These are phyloP conservation scores for Pseudogymnoascus sp. DNA, from an alignment of 2,329 filamentous ascomycete species.

Conservation along the genomic window DNA sequence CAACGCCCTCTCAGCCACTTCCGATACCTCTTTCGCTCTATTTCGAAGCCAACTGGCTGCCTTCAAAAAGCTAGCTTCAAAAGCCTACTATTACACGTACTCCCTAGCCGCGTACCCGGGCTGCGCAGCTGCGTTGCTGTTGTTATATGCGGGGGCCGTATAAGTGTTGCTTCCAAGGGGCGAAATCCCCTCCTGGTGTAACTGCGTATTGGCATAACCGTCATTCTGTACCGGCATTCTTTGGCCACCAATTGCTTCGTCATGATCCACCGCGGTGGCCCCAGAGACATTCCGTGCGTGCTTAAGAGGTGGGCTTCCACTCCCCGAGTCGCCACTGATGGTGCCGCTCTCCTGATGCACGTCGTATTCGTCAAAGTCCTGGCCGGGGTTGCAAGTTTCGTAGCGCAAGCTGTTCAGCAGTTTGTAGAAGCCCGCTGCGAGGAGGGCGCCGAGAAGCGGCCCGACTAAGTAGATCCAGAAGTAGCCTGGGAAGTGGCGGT, in stretches of 20 bases:
- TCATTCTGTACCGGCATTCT: neutral
- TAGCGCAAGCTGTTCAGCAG: constrained; percentile 45
- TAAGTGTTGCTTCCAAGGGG: neutral
- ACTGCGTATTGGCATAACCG: neutral
- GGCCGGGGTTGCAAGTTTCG: constrained; percentile 41
- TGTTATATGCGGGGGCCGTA: neutral
- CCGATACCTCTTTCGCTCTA: neutral
- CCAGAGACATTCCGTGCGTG: neutral
- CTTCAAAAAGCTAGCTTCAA: neutral
- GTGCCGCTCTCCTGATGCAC: neutral
- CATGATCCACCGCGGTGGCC: neutral
- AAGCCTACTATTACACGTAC: neutral
- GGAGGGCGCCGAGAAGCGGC: constrained; percentile 39
- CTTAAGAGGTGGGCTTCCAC: neutral
- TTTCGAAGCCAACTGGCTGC: neutral
- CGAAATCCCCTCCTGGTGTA: neutral
- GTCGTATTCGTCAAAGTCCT: constrained; percentile 27
- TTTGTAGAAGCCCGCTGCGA: constrained; percentile 44
- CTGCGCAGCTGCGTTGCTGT: neutral
- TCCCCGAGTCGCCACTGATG: neutral
- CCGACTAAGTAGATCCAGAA: constrained; percentile 47
- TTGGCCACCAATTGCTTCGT: neutral
- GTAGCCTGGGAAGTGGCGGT: constrained; percentile 32
- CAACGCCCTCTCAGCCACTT: neutral
- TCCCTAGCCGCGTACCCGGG: neutral